Evolutionary conservation across 2,329 filamentous ascomycete genomes (phyloP), one percentile per base, ranked within the genome.

Genomic region (Verticillium alfalfae): DNA sequence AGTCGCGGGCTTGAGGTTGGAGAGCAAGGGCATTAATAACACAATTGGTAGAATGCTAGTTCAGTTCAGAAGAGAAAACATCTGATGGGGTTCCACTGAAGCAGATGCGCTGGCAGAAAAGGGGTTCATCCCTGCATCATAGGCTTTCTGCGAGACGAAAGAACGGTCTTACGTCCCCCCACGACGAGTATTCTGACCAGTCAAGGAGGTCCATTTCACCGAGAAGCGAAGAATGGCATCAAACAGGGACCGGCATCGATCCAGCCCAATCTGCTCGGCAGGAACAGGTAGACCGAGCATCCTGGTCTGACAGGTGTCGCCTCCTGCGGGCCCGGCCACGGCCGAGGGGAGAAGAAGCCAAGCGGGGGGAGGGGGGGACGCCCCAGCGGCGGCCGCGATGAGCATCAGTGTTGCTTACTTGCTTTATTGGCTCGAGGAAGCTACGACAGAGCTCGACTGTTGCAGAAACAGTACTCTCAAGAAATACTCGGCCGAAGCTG

Each of bases 301-400:
- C 22, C 36, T 34, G 34, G 56, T 56, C 56, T 74, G 72, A 76
- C 73, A 74, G 68, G 74, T 75, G 71, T 73, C 45, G 45, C n/a
- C 71, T 62, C 60, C 41, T 60, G 70, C 68, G 70, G 72, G 70
- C 76, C 71, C 72, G 76, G 75, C 71, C 69, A 76, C 70, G 64
- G 70, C 59, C 15, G 34, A 39, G 18, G 15, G 18, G 49, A 18
- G 52, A 57, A 41, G 18, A 13, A 55, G 22, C 36, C 57, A 60
- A 26, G 34, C 41, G 13, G 16, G 15, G 38, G 38, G 72, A 2
- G 22, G 69, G 26, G 26, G 26, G 26, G 26, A 4, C 26, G 26
- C 26, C 26, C 72, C 76, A 73, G 76, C 75, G 71, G 64, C 68
- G 75, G 74, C 73, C 74, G 76, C 75, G 75, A 72, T 34, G 61